These are phyloP conservation scores for Immersiporthe knoxdaviesiana DNA, from an alignment of 2,329 filamentous ascomycete species.

Conservation along the genomic window DNA sequence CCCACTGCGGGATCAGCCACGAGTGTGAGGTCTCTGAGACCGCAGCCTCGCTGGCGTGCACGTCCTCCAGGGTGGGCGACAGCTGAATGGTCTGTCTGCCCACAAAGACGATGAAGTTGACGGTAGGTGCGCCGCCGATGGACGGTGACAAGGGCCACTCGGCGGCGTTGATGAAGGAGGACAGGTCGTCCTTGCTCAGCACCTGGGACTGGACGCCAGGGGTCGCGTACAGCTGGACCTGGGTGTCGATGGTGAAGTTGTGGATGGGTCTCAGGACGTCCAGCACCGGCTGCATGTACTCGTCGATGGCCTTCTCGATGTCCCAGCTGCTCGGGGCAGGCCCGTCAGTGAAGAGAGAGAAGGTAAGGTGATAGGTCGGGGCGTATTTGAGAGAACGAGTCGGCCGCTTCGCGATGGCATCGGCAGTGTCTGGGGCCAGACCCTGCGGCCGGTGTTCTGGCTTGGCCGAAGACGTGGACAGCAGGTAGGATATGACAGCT, in stretches of 20 bases:
- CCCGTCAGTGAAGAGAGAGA: constrained; percentile 87
- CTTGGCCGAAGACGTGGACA: constrained; percentile 60
- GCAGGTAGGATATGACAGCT: constrained; percentile 76
- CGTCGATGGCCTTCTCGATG: constrained; percentile 77
- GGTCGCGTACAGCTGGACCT: constrained; percentile 91
- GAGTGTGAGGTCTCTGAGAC: constrained; percentile 58
- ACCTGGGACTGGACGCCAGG: constrained; percentile 65
- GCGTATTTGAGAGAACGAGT: constrained; percentile 89
- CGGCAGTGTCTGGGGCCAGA: constrained; percentile 55
- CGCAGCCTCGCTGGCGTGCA: constrained; percentile 37
- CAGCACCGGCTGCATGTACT: constrained; percentile 82
- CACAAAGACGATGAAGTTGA: constrained; percentile 94
- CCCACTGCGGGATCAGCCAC: constrained; percentile 98
- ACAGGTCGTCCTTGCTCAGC: constrained; percentile 82
- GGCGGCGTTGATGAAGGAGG: constrained; percentile 94
- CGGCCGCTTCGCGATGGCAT: constrained; percentile 68
- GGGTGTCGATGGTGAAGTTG: constrained; percentile 94
- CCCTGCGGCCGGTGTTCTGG: constrained; percentile 46
- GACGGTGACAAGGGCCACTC: constrained; percentile 97
- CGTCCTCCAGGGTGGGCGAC: constrained; percentile 19
- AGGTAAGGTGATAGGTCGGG: constrained; percentile 91
- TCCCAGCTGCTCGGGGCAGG: constrained; percentile 86
- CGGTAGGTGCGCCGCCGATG: constrained; percentile 88
- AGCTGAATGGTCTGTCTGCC: constrained; percentile 73
- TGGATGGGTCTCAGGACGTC: constrained; percentile 80